Evolutionary conservation across 306 rosid species (phyloP).

Genomic region (Begonia masoniana): DNA sequence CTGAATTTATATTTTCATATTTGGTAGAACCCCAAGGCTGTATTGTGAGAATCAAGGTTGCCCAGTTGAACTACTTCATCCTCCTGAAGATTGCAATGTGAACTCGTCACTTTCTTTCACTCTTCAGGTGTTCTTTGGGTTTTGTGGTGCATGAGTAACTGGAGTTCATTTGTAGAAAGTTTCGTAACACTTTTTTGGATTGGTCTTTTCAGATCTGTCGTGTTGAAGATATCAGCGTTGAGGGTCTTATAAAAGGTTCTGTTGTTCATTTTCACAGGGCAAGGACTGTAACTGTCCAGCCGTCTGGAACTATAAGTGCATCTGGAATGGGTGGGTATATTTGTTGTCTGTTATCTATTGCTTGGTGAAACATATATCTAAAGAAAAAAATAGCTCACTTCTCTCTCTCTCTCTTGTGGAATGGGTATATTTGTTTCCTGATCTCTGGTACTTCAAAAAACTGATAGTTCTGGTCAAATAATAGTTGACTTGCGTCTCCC

Average conservation of each 20-base stretch:
- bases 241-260: constrained; percentile 88
- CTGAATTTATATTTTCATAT: constrained; percentile 14
- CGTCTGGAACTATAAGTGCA: constrained; percentile 77
- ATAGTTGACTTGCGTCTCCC: background rate
- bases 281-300: constrained; percentile 59
- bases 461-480: background rate
- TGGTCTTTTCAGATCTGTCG: constrained; percentile 73
- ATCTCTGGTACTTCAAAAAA: background rate
- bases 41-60: constrained; percentile 63
- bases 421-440: constrained; percentile 45
- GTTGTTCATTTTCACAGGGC: constrained; percentile 98
- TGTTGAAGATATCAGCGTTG: constrained; percentile 78
- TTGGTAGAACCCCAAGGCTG: constrained; percentile 71
- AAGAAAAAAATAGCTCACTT: too few relatives aligned
- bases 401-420: constrained; percentile 12
- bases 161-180: constrained; percentile 4
- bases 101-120: constrained; percentile 90
- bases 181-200: constrained; percentile 13
- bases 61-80: constrained; percentile 69
- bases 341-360: background rate
- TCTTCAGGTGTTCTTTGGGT: constrained; percentile 55
- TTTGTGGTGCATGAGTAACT: constrained; percentile 10
- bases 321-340: constrained; percentile 97
- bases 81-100: constrained; percentile 99
- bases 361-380: too few relatives aligned